phyloP scores from a whole-genome alignment of 257 asterid species.

The Euphrasia confusa region DNA sequence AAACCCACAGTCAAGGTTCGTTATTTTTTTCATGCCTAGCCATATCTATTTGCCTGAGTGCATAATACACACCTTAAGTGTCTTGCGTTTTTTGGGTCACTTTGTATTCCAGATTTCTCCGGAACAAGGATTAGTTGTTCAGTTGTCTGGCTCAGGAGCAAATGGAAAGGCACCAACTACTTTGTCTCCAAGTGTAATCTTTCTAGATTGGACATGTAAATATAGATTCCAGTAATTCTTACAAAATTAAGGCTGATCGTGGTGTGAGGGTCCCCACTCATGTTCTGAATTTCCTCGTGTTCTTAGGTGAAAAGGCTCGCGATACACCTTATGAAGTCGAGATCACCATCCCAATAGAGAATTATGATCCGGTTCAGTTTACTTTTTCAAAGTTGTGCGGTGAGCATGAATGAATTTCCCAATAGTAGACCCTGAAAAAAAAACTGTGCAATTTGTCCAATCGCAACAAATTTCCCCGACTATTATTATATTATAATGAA shows the following conservation, averaged over 20 bases:
- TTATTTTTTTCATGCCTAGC: slow-evolving; percentile 11
- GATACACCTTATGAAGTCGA: slow-evolving; percentile 71
- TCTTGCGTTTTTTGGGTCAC: background rate
- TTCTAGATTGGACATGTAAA: slow-evolving; percentile 79
- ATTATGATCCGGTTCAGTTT: slow-evolving; percentile 71
- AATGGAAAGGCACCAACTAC: slow-evolving; percentile 80
- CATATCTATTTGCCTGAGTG: slow-evolving; percentile 9
- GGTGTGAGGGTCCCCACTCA: slow-evolving; percentile 17
- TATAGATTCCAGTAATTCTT: slow-evolving; percentile 11
- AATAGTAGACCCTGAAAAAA: background rate
- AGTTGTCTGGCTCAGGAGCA: slow-evolving; percentile 77
- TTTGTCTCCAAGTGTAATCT: slow-evolving; percentile 66
- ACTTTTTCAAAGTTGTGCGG: slow-evolving; percentile 77
- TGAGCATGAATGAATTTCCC: slow-evolving; percentile 33
- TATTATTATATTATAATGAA: background rate
- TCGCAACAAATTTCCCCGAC: background rate
- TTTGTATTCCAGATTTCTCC: slow-evolving; percentile 56
- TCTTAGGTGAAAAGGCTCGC: slow-evolving; percentile 62
- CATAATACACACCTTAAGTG: background rate
- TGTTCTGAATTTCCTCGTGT: slow-evolving; percentile 25
- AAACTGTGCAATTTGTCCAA: background rate
- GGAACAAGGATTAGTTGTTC: slow-evolving; percentile 61
- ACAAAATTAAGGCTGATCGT: background rate
- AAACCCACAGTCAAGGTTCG: slow-evolving; percentile 73
- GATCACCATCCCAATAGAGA: slow-evolving; percentile 73